Base-by-base conservation (phyloP, 2,329 filamentous ascomycete genomes). In the Didymellaceae sp. region DNA sequence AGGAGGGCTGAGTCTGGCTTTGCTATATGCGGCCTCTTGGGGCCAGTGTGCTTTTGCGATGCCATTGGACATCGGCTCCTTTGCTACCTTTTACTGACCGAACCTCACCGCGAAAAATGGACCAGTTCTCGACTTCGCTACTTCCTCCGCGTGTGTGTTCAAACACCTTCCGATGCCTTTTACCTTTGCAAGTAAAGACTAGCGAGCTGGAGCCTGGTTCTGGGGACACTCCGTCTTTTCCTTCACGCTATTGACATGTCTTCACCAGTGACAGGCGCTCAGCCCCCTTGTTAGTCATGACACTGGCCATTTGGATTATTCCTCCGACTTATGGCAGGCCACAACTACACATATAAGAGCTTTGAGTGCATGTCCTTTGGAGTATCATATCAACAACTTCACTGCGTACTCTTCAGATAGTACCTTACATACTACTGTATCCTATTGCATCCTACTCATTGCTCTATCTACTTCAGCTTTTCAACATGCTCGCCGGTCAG, bases 241-340 rank as follows among this genome's bases (percentile, higher is more conserved):
- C 35, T 24, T 31, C 18, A 32, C 35, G 11, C 25, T 41, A 34
- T 37, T 13, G 35, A 17, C 22, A 41, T 31, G 13, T 31, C 34
- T 32, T 41, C 48, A 37, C 42, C 42, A 52, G 35, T 45, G 41
- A 32, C 24, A 21, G n/a, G 22, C 25, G 21, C 48, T 52, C 48
- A 41, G 48, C 47, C 48, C 41, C 47, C 25, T 28, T 37, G 30
- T 16, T 25, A 17, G 31, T 25, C 25, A 52, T 52, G 42, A 17
- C 18, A 35, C 5, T 35, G 14, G n/a, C 10, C 11, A 14, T 35
- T 6, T 11, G 21, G 6, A 17, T 13, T 3, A 17, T 25, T 51
- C 35, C 41, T 45, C 6, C 30, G n/a, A 35, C 4, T 16, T 24
- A 28, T 25, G 21, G 21, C 10, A 6, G 13, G 14, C 18, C 6